Conservation (phyloP, 805 yeast genomes). For the Monosporozyma yasuniensis region DNA sequence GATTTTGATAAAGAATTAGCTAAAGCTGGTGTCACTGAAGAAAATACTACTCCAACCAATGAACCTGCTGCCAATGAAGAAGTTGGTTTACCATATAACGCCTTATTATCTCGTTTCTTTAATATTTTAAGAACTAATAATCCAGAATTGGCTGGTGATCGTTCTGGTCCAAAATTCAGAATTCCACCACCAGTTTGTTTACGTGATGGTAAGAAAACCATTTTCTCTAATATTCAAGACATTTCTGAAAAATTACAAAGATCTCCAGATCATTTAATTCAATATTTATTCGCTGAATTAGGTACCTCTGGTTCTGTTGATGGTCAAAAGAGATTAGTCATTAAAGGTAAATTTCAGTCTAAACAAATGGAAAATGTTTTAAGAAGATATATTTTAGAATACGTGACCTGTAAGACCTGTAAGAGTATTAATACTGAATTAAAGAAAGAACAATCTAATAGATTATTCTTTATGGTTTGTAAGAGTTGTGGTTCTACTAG, state of each 20-base stretch:
- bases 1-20: conserved; percentile 87
- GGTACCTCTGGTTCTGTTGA: conserved; percentile 99
- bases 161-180: conserved; percentile 83
- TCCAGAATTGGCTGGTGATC: conserved; percentile 97
- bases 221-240: conserved; percentile 92
- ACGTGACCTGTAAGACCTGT: conserved; percentile 98
- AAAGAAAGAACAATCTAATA: conserved; percentile 90
- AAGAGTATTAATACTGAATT: conserved; percentile 94
- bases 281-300: conserved; percentile 93
- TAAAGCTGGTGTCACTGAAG: conserved; percentile 75
- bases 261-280: conserved; percentile 94
- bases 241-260: conserved; percentile 91
- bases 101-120: conserved; percentile 78
- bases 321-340: conserved; percentile 93
- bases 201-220: conserved; percentile 97
- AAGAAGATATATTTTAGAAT: conserved; percentile 93
- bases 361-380: conserved; percentile 94
- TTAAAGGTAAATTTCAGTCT: conserved; percentile 97
- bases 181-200: conserved; percentile 96
- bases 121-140: conserved; percentile 79
- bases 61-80: conserved; percentile 33
- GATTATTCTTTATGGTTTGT: conserved; percentile 95
- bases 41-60: conserved; percentile 27
- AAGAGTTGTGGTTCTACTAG: conserved; percentile 96
- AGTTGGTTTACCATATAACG: conserved; percentile 64